These are phyloP conservation scores for Micractinium sp. DNA, from an alignment of 139 green algal genomes.

Conservation along the genomic window DNA sequence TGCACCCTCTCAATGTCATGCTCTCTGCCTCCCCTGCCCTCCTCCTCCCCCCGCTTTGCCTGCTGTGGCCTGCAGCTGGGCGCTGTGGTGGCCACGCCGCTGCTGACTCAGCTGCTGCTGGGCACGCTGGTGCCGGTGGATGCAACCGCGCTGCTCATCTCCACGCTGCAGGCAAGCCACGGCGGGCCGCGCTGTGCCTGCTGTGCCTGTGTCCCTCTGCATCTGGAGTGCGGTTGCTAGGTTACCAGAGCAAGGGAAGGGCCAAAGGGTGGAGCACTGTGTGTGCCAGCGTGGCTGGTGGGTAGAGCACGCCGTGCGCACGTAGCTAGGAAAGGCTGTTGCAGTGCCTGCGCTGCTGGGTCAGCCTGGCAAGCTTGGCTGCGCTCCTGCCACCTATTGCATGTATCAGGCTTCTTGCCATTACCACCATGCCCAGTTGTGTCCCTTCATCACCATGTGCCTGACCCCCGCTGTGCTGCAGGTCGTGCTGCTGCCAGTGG, in stretches of 20 bases:
- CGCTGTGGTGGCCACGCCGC: slow-evolving; percentile 74
- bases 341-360: neutral
- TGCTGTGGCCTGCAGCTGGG: slow-evolving; percentile 41
- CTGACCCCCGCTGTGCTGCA: neutral
- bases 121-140: slow-evolving; percentile 80
- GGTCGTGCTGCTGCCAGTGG: slow-evolving; percentile 82
- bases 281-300: too few species aligned
- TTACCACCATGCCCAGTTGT: too few species aligned
- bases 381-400: neutral
- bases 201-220: neutral
- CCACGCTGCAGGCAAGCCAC: slow-evolving; percentile 59
- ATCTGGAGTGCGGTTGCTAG: too few species aligned
- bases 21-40: neutral
- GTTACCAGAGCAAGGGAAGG: too few species aligned
- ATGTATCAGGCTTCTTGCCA: too few species aligned
- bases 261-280: too few species aligned
- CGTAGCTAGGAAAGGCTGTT: too few species aligned
- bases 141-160: slow-evolving; percentile 64
- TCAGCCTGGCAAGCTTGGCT: neutral
- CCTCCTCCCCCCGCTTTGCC: neutral
- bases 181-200: neutral
- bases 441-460: too few species aligned
- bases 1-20: neutral
- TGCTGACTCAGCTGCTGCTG: slow-evolving; percentile 73
- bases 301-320: too few species aligned